Percentiles rank a stretch among this genome's conserved stretches.
Evolutionary conservation across 2,329 filamentous ascomycete species (phyloP).

Genomic region (Monosporascus sp.): DNA sequence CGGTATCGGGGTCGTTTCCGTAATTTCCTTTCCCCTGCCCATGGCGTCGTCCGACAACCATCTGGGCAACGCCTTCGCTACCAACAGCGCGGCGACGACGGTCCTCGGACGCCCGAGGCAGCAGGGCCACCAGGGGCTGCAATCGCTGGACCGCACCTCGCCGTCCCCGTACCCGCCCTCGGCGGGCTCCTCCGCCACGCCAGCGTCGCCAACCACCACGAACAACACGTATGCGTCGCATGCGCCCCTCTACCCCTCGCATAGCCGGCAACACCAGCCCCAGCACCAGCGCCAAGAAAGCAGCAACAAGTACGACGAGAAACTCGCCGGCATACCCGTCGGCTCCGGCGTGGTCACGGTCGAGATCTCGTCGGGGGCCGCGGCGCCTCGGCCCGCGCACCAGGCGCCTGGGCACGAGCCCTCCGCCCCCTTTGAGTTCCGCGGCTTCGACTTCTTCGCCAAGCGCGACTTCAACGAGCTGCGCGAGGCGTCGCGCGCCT

Average conservation of each 20-base stretch:
- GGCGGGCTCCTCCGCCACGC: background rate
- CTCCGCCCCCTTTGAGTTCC: slow-evolving; percentile 21
- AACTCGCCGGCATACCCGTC: no score
- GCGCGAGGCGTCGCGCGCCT: slow-evolving; percentile 22
- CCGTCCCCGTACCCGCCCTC: background rate
- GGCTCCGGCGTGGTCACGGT: no score
- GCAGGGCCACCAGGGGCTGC: background rate
- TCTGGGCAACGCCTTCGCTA: no score
- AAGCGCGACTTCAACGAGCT: slow-evolving; percentile 25
- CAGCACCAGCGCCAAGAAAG: background rate
- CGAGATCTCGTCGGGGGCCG: no score
- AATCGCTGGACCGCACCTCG: no score
- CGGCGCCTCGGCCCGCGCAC: background rate
- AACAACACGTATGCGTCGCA: no score
- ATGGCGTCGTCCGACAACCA: slow-evolving; percentile 17
- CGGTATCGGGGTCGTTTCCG: no score
- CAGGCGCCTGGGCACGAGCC: background rate
- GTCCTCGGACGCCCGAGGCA: slow-evolving; percentile 11
- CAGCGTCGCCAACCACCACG: slow-evolving; percentile 4
- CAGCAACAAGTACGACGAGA: background rate
- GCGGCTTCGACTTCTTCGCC: slow-evolving; percentile 27
- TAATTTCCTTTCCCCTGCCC: background rate
- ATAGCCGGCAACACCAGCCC: slow-evolving; percentile 1
- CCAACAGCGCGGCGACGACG: background rate
- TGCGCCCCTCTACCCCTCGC: background rate